Evolutionary conservation across 148 eudicot genomes (phyloP), one percentile per base, ranked within the genome.

Genomic region (Rhododendron williamsianum): DNA sequence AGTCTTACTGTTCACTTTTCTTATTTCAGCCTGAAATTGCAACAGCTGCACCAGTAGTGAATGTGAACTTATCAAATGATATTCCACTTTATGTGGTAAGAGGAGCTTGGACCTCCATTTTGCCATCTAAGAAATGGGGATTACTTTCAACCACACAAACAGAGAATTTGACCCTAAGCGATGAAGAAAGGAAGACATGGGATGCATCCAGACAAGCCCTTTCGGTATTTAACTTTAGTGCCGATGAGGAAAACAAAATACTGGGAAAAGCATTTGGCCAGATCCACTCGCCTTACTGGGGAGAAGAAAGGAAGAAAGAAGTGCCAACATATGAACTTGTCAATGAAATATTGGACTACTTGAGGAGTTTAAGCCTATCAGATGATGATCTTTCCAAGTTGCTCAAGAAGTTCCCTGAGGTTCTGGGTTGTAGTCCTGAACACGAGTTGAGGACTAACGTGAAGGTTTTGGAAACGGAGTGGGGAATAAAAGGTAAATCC

Each of bases 381-480:
- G 93, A 94, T 38, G 95, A 94, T 8, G 98, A 97, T 87, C 89
- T 97, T 48, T 74, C 87, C 35, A 95, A 97, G 84, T 80, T 97
- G 86, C 91, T 97, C 36, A 95, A 97, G 91, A 97, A 97, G 84
- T 97, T 97, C 83, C 99, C 99, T 0, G 98, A 97, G 90, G 98
- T 95, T 86, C 91, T 97, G 52, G 99, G 99, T 21, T 97, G 99
- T 84, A 92, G 87, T 85, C 91, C 94, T 9, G 98, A 97, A 85
- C 88, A 89, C 35, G 98, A 97, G 86, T 12, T 97, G 89, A 93
- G 89, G 89, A 90, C 87, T 18, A 97, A 97, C 58, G 94, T 95
- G 84, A 83, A 88, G 86, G 84, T 92, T 81, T 84, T 97, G 82
- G 96, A 92, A 78, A 92, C 90, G 69, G 84, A 87, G 33, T 97